Base-by-base conservation (phyloP, 2,329 filamentous ascomycete species). In the Colletotrichum musicola region DNA sequence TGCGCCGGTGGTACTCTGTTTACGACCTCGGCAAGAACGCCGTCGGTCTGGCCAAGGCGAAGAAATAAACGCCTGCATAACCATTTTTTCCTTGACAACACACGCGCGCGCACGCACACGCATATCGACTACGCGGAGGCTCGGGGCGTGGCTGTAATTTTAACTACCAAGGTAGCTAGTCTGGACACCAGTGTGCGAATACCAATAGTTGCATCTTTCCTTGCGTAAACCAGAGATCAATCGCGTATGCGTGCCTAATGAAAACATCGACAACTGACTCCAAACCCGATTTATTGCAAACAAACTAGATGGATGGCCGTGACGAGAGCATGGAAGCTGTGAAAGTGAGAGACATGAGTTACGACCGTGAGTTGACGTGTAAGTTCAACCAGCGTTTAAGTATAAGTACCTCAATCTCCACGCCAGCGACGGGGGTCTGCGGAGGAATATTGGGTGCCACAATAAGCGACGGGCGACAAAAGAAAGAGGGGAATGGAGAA, bases 11-110 rank as follows among this genome's bases (percentile, higher is more conserved):
- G 87, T 98, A 98, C 89, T 97, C 94, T 72, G 92, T 99, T 78
- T 99, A 99, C 80, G 94, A 99, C 82, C 88, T 98, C 69, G 95
- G 93, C 80, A 95, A 93, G 86, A 88, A 92, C 78, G 91, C 92
- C 64, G 94, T 99, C 72, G 95, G 94, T 78, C 89, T 99, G 75
- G 96, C 95, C 77, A 91, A 92, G 84, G 88, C 95, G 74, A 96
- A 94, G 85, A 79, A 80, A 71, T 78, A 74, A 68, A 54, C 30
- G 62, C 51, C 64, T 69, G 13, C 50, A 56, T 27, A 57, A 20
- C 40, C 38, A 5, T 12, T 25, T n/a, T 64, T 61, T 61, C 49
- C 20, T 69, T 66, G 44, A 61, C 25, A 50, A 56, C 16, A 66
- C 35, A 62, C 30, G 30, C 7, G 30, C 30, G 30, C 30, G 30